A percentile compares a stretch with the other conserved stretches of the same genome.
Conservation (phyloP, 768 basidiomycete species). For the Neoboletus brunneissimus region DNA sequence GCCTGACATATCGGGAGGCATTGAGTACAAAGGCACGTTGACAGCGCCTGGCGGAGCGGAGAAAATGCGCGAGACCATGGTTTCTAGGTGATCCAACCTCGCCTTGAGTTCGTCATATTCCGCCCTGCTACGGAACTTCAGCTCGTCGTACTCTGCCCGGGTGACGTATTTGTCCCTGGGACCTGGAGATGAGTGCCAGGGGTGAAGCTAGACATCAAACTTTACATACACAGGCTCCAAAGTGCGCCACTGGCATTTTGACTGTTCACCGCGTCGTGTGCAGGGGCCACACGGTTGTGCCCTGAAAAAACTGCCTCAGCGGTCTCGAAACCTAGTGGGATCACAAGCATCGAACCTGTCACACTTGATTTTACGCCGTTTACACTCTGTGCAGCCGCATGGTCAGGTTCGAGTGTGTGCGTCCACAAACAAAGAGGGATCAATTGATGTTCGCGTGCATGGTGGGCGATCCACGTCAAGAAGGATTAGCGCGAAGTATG, state of each 20-base stretch:
- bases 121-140: slow-evolving; percentile 48
- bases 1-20: slow-evolving; percentile 31
- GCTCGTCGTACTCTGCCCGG: slow-evolving; percentile 72
- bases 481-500: slow-evolving; percentile 20
- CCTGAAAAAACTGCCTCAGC: slow-evolving; percentile 40
- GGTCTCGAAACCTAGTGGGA: slow-evolving; percentile 1
- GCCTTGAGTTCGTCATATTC: slow-evolving; percentile 56
- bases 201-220: not conserved
- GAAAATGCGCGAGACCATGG: slow-evolving; percentile 44
- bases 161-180: slow-evolving; percentile 78
- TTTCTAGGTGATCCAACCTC: slow-evolving; percentile 60
- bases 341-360: slow-evolving; percentile 56
- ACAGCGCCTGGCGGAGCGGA: slow-evolving; percentile 26
- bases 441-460: not conserved
- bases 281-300: slow-evolving; percentile 82
- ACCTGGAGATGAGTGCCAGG: slow-evolving; percentile 12
- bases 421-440: not conserved
- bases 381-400: slow-evolving; percentile 57
- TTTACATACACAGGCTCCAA: slow-evolving; percentile 72
- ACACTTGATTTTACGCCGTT: slow-evolving; percentile 84
- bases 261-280: slow-evolving; percentile 73
- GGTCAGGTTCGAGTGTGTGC: slow-evolving; percentile 3
- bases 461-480: slow-evolving; percentile 13
- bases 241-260: slow-evolving; percentile 80
- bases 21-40: slow-evolving; percentile 30